Evolutionary conservation across 2,329 filamentous ascomycete species (phyloP).

Genomic region (Ceratocystis variospora): DNA sequence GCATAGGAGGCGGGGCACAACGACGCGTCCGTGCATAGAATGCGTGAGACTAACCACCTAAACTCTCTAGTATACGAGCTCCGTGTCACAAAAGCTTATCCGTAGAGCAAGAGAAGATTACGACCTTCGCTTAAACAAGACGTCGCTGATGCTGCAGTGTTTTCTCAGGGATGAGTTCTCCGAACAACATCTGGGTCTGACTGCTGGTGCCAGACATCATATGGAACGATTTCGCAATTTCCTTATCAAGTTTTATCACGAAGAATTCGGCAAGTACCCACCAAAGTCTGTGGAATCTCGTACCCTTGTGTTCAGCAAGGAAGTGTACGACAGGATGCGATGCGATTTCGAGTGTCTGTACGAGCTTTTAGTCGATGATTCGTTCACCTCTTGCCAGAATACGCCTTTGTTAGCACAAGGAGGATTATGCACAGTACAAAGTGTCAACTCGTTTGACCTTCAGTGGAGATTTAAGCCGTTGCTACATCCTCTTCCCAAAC

Average conservation of each 20-base stretch:
- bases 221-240: conserved; percentile 60
- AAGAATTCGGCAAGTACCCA: conserved; percentile 59
- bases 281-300: conserved; percentile 34
- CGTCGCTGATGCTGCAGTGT: conserved; percentile 43
- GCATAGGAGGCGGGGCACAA: background rate
- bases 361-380: conserved; percentile 53
- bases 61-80: conserved; percentile 27
- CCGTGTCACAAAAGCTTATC: conserved; percentile 50
- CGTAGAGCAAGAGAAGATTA: conserved; percentile 49
- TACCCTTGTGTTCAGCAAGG: conserved; percentile 39
- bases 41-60: background rate
- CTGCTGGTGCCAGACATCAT: conserved; percentile 47
- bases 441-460: conserved; percentile 51
- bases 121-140: conserved; percentile 46
- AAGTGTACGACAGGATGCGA: conserved; percentile 45
- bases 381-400: conserved; percentile 36
- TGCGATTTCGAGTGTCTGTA: conserved; percentile 59
- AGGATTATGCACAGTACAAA: conserved; percentile 57
- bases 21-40: background rate
- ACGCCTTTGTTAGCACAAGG: conserved; percentile 44
- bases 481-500: conserved; percentile 50
- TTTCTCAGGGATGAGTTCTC: conserved; percentile 62
- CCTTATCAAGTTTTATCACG: conserved; percentile 50
- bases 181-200: conserved; percentile 49
- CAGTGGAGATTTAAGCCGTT: conserved; percentile 46